These are phyloP conservation scores for Oryza longistaminata DNA, from an alignment of 176 grass and related monocot genomes.

Conservation along the genomic window DNA sequence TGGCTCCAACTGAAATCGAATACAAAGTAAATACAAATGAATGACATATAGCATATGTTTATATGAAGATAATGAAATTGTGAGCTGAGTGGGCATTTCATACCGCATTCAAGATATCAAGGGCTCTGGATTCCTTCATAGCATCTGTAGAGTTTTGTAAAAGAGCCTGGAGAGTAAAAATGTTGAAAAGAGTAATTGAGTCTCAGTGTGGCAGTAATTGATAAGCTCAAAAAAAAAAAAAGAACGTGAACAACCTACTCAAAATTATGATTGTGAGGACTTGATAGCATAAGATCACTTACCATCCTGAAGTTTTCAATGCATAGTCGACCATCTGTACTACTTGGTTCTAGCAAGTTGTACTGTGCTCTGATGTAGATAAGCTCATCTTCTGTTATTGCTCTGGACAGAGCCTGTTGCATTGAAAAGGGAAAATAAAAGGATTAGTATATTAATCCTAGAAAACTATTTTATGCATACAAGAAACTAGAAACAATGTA, in stretches of 20 bases:
- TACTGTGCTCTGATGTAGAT: slow-evolving; percentile 87
- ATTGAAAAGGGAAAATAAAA: slow-evolving; percentile 9
- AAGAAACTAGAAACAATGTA: slow-evolving; percentile 2
- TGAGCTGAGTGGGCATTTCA: slow-evolving; percentile 26
- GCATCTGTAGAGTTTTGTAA: slow-evolving; percentile 77
- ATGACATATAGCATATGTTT: slow-evolving; percentile 19
- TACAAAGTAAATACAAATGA: slow-evolving; percentile 38
- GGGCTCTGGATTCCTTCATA: slow-evolving; percentile 90
- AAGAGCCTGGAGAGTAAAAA: slow-evolving; percentile 72
- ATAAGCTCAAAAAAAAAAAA: slow-evolving; percentile 10
- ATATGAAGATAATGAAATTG: slow-evolving; percentile 24
- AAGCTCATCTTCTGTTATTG: slow-evolving; percentile 91
- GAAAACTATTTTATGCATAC: too few relatives aligned
- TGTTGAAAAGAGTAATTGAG: background rate
- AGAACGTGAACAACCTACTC: background rate
- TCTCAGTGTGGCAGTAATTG: background rate
- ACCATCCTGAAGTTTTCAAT: slow-evolving; percentile 93
- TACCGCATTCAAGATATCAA: slow-evolving; percentile 92
- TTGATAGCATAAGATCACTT: slow-evolving; percentile 32
- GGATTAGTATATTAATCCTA: background rate
- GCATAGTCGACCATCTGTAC: slow-evolving; percentile 65
- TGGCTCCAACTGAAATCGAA: slow-evolving; percentile 80
- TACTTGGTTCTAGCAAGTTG: slow-evolving; percentile 82
- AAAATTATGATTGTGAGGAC: background rate
- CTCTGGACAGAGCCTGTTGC: slow-evolving; percentile 83